Evolutionary conservation across 345 rosid genomes (phyloP), one percentile per base, ranked within the genome.

Genomic region (Citropsis articulata): DNA sequence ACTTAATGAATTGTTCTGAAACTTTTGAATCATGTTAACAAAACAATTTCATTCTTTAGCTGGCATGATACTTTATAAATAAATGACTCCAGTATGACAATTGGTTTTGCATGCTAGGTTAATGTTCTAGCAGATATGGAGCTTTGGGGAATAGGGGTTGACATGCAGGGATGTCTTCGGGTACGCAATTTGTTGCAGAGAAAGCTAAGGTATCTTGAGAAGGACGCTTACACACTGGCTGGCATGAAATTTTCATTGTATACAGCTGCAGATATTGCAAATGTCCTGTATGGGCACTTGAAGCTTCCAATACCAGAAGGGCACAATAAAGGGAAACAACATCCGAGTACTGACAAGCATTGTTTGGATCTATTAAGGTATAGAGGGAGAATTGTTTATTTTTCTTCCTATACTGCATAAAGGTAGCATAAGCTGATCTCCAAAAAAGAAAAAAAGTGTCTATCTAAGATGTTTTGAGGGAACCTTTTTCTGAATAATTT

Each of bases 51-150:
- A 64, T 28, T 77, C 40, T 56, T 40, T 60, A 76, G 21, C 24
- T 73, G 50, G 50, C 50, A 45, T 45, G 18, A 13, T 45, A 1
- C 50, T 0, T 13, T 76, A 24, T 21, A 55, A 81, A 31, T 45
- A 70, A 61, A 16, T 62, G 48, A 77, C 81, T 45, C 69, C 30
- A 66, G 38, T 67, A 64, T 79, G 71, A 73, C 73, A 48, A 64
- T 45, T 71, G 57, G 50, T 55, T 65, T 77, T 83, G 59, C 74
- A 67, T 81, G 76, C 66, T 84, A 95, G 99, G 97, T 95, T 63
- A 88, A 86, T 81, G 91, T 93, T 85, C 91, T 95, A 57, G 98
- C 99, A 48, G 97, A 93, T 77, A 93, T 95, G 99, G 99, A 95
- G 84, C 87, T 89, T 42, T 90, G 95, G 92, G 99, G 99, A 60